Percentiles rank a stretch among this genome's conserved stretches.
These are phyloP conservation scores for Dacryopinax primogenitus DNA, from an alignment of 768 basidiomycete species.

Conservation along the genomic window DNA sequence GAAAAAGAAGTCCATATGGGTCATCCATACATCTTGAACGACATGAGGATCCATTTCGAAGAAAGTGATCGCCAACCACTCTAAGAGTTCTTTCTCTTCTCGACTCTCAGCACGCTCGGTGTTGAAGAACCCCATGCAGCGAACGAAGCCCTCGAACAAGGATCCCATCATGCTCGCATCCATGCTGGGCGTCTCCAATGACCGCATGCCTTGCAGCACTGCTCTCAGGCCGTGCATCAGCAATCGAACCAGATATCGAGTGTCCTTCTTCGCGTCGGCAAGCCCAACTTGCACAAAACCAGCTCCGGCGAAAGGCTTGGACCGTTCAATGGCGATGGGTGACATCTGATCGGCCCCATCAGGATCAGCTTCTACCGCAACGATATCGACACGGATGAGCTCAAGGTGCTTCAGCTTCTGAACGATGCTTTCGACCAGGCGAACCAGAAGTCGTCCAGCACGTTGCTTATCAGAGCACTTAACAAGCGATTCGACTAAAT, in stretches of 20 bases:
- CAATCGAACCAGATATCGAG: conserved; percentile 68
- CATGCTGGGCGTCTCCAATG: conserved; percentile 61
- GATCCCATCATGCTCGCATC: conserved; percentile 80
- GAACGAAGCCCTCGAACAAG: conserved; percentile 73
- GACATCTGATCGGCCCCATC: neutral
- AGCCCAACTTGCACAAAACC: conserved; percentile 3
- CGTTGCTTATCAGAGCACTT: conserved; percentile 59
- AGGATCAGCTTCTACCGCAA: conserved; percentile 20
- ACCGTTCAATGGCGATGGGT: neutral
- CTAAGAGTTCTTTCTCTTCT: conserved; percentile 65
- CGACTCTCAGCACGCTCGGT: conserved; percentile 37
- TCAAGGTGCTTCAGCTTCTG: conserved; percentile 75
- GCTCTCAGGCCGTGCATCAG: conserved; percentile 80
- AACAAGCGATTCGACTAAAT: conserved; percentile 69
- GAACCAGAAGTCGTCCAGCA: conserved; percentile 53
- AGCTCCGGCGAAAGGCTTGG: neutral
- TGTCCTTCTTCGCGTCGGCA: conserved; percentile 6
- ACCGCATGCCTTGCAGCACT: conserved; percentile 60
- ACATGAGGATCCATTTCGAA: conserved; percentile 78
- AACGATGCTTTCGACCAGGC: conserved; percentile 70
- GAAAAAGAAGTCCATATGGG: conserved; percentile 84
- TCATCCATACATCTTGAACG: conserved; percentile 93
- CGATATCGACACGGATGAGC: conserved; percentile 45
- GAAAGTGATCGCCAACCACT: conserved; percentile 63
- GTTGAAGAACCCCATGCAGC: conserved; percentile 74